Evolutionary conservation across 1,284 basidiomycete species (phyloP).

Genomic region (Austroboletus niveus): DNA sequence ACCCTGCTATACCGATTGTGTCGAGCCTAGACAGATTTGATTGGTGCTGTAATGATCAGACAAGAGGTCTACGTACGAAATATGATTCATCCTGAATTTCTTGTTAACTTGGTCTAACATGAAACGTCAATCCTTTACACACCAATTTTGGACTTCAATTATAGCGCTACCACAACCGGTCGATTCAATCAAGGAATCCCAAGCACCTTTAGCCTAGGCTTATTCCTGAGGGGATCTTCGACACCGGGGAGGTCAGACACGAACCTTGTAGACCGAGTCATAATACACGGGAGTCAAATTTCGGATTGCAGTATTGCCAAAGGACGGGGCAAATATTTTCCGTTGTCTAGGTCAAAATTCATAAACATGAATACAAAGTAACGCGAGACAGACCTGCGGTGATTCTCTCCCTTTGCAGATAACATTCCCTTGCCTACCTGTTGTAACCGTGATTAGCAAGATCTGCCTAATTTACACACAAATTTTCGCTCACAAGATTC

Average conservation of each 20-base stretch:
- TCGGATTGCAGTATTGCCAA: constrained; percentile 46
- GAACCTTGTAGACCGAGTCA: neutral
- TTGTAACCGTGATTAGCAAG: neutral
- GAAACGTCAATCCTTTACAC: neutral
- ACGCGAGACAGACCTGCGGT: constrained; percentile 16
- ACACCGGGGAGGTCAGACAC: neutral
- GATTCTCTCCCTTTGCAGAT: constrained; percentile 20
- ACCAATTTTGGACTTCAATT: constrained; percentile 51
- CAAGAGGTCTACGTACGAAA: constrained; percentile 40
- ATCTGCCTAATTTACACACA: too few relatives aligned
- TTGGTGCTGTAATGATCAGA: constrained; percentile 13
- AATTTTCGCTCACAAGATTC: constrained; percentile 16
- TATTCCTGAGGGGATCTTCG: neutral
- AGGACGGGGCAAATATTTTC: constrained; percentile 46
- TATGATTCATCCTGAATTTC: constrained; percentile 46
- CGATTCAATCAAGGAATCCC: constrained; percentile 49
- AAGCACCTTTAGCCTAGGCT: constrained; percentile 28
- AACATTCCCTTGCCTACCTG: constrained; percentile 25
- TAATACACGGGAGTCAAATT: constrained; percentile 34
- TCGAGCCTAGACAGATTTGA: constrained; percentile 44
- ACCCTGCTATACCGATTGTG: constrained; percentile 59
- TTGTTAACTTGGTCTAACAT: too few relatives aligned
- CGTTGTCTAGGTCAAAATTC: constrained; percentile 37
- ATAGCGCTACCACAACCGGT: constrained; percentile 25
- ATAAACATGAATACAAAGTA: neutral